Evolutionary conservation across 2,329 filamentous ascomycete species (phyloP), one percentile per base, ranked within the genome.

Genomic region (Neobulgaria alba): DNA sequence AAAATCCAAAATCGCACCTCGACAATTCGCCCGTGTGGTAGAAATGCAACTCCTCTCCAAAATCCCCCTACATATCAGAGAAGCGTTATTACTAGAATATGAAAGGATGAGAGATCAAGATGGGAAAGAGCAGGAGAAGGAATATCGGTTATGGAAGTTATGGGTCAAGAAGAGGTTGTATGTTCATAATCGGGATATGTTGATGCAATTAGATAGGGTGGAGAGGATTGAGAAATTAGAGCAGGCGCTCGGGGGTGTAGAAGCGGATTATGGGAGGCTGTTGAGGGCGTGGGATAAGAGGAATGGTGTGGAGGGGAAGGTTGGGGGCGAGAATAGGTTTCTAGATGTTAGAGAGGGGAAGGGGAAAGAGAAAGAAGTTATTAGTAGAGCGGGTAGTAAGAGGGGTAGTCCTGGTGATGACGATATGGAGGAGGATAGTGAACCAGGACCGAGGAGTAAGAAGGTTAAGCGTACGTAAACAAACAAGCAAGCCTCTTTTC

Each of bases 91-190:
- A 10, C 63, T 51, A 60, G 16, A 54, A 53, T 10, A 45, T 38
- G 18, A 66, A 61, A 60, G 67, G 57, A 58, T 47, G 32, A 33
- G 32, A 18, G 34, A 21, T 54, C 65, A 53, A 58, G 61, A 53
- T 62, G 58, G 33, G 65, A 71, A 72, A 42, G 67, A 67, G 33
- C 72, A 82, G 49, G 71, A 77, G 50, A 70, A 79, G 18, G 68
- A 73, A 37, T 84, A 83, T 58, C 74, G 71, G 47, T 71, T 86
- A 33, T 93, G 84, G 83, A 69, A 79, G 20, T 61, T 90, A 17
- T 67, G 85, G 31, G 76, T 82, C n/a, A 92, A 92, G 64, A 75
- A 85, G 54, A 69, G 86, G 26, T 67, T 93, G 3, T 88, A 85
- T 58, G 71, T 75, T 33, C 82, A 87, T 53, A 90, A 92, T 56